Evolutionary conservation across 257 asterid genomes (phyloP), one percentile per base, ranked within the genome.

Genomic region (Ehretia macrophylla): DNA sequence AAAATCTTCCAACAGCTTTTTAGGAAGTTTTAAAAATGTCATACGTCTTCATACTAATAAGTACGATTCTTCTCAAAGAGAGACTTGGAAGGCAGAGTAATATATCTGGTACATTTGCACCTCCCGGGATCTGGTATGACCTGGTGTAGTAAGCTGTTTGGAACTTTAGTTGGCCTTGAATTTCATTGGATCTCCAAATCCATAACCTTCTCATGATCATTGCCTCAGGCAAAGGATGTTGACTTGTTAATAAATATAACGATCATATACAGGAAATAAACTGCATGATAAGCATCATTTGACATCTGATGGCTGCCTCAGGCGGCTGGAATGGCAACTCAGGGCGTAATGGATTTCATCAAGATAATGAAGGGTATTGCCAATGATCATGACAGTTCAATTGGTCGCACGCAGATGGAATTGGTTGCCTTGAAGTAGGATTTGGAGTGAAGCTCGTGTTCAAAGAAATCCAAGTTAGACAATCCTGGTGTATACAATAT

Each of bases 11-110:
- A 19, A 27, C 71, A 63, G 62, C 55, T 46, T 57, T 68, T 39
- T 52, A 14, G 79, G 74, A 74, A 65, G 83, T 81, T 67, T 65
- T 45, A 69, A 67, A 73, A 77, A 70, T 57, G 45, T 56, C 69
- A 2, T 68, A 13, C 58, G 65, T 55, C 32, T 52, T 58, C 59
- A 77, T 57, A 70, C 68, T 62, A 67, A 53, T 8, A 63, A 65
- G 32, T 50, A 67, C 27, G 68, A 60, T 40, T 54, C 77, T 47
- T 54, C 74, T 11, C 57, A 53, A 55, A 65, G 58, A 46, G 58
- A 71, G 60, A 53, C 63, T 67, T 71, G 69, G 72, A 79, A 68
- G 35, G 60, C 68, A n/a, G 19, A 57, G 60, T 73, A 59, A 68
- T 53, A 56, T 27, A 49, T 35, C 52, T 14, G 35, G 35, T 27